Evolutionary conservation across 371 early-diverging fungal species (phyloP).

Genomic region (Catenaria anguillulae): DNA sequence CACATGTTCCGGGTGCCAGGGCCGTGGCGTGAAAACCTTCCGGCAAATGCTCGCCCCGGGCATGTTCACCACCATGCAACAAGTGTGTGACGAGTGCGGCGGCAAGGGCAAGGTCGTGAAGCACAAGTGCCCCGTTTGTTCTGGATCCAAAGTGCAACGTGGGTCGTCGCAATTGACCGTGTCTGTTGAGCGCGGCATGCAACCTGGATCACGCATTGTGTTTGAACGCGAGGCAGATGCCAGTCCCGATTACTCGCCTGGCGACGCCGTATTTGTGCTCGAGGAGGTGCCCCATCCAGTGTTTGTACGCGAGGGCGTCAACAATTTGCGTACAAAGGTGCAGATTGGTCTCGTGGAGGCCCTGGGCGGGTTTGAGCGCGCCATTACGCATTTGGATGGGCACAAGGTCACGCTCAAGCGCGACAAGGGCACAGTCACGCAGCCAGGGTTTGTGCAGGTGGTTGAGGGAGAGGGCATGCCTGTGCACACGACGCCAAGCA

Average conservation of each 20-base stretch:
- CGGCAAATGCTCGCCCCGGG: conserved; percentile 80
- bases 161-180: conserved; percentile 68
- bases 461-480: conserved; percentile 68
- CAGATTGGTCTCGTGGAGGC: conserved; percentile 74
- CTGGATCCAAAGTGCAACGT: conserved; percentile 67
- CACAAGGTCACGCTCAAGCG: conserved; percentile 44
- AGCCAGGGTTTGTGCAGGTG: conserved; percentile 44
- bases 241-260: conserved; percentile 69
- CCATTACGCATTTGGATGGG: conserved; percentile 71
- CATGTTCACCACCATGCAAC: conserved; percentile 81
- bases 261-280: conserved; percentile 74
- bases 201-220: conserved; percentile 55
- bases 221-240: conserved; percentile 88
- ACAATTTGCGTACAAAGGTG: conserved; percentile 65
- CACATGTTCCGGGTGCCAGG: conserved; percentile 61
- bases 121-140: conserved; percentile 62
- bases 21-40: conserved; percentile 64
- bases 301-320: conserved; percentile 65
- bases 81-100: conserved; percentile 66
- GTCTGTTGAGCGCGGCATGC: conserved; percentile 74
- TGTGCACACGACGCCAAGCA: conserved; percentile 37
- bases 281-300: conserved; percentile 58
- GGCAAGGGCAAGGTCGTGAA: conserved; percentile 78
- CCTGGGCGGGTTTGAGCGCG: conserved; percentile 67
- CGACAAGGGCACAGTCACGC: conserved; percentile 36